phyloP scores from a whole-genome alignment of 768 basidiomycete genomes.

The Russula vinacea region DNA sequence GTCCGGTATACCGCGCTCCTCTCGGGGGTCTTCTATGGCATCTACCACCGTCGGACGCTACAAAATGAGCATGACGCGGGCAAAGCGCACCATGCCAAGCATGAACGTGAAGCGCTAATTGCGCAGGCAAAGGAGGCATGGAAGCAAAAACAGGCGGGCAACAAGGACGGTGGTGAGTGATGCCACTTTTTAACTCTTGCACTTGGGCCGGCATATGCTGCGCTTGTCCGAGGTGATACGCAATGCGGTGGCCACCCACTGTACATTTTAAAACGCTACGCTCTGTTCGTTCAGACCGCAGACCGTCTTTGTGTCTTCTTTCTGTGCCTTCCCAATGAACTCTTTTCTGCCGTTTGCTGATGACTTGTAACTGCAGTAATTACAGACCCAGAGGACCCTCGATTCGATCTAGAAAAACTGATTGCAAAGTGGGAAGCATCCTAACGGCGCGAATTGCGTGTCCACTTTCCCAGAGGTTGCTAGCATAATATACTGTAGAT shows the following conservation, averaged over 20 bases:
- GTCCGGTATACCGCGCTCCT: slow-evolving; percentile 90
- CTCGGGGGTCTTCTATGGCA: slow-evolving; percentile 85
- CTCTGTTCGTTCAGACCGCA: background rate
- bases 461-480: slow-evolving; percentile 17
- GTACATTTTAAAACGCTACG: background rate
- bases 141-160: slow-evolving; percentile 67
- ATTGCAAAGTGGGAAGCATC: slow-evolving; percentile 71
- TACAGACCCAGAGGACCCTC: slow-evolving; percentile 91
- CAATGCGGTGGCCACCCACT: background rate
- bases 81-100: slow-evolving; percentile 68
- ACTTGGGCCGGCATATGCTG: background rate
- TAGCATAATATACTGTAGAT: slow-evolving; percentile 30
- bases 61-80: slow-evolving; percentile 76
- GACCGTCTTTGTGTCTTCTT: background rate
- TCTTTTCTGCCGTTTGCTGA: slow-evolving; percentile 3
- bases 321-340: background rate
- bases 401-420: slow-evolving; percentile 93
- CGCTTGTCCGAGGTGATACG: background rate
- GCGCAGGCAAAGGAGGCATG: slow-evolving; percentile 87
- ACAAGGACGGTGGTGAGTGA: slow-evolving; percentile 56
- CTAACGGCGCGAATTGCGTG: slow-evolving; percentile 33
- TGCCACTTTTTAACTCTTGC: slow-evolving; percentile 6
- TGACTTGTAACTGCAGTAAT: slow-evolving; percentile 54
- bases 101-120: slow-evolving; percentile 73
- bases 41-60: slow-evolving; percentile 86